Evolutionary conservation across 177 flowering plant species (phyloP), one percentile per base, ranked within the genome.

Genomic region (Telopea speciosissima): DNA sequence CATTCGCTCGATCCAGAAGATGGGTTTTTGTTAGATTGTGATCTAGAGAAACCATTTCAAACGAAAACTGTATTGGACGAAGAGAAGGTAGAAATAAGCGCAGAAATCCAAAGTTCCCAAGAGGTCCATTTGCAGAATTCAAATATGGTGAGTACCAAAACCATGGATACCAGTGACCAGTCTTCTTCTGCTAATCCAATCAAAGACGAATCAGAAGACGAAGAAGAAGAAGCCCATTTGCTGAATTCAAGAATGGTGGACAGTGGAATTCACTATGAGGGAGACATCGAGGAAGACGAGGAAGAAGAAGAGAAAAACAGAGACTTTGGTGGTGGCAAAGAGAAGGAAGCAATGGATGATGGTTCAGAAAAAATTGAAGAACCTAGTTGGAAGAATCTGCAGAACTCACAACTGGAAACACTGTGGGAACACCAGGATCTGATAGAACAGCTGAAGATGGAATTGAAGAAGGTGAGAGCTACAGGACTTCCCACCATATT

Each of bases 351-450:
- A 25, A 10, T 16, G 54, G 72, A 49, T 67, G 70, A 45, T 69
- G 63, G 59, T 58, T 68, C 62, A 31, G 62, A 69, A 7, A 58
- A 80, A 16, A 72, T 44, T 19, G 78, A 71, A 44, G 76, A 73
- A 8, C 23, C 73, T 28, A 44, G 54, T 42, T 60, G 63, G 36
- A 67, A 82, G 69, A 68, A 73, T 42, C 60, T 65, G 36, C 68
- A 82, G 69, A 68, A 74, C 31, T 65, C 73, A 36, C 68, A 72
- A 3, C 66, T 90, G 62, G 97, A 93, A 71, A 73, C 84, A 3
- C 68, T 81, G 68, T 90, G 97, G 99, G 98, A 96, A 73, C 99
- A 96, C 70, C 98, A 96, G 74, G 92, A 96, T 17, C 76, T 96
- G 79, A 81, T 96, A 13, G 98, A 96, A 56, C 97, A 96, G 76